Evolutionary conservation across 306 rosid species (phyloP).

Genomic region (Prunus campanulata): DNA sequence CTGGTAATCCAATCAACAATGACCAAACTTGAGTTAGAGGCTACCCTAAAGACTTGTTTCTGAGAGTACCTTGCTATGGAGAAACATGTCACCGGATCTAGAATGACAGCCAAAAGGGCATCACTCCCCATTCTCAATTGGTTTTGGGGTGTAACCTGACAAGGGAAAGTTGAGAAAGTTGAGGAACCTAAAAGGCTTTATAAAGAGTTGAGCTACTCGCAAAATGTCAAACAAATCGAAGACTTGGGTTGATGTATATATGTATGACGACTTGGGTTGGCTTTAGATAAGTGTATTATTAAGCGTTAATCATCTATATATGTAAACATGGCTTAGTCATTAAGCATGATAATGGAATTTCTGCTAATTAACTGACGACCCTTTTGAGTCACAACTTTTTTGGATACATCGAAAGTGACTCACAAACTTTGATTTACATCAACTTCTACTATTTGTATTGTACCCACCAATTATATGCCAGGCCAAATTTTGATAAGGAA

Average conservation of each 20-base stretch:
- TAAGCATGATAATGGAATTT: background rate
- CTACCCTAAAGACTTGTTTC: slow-evolving; percentile 72
- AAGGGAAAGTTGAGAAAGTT: too few species aligned
- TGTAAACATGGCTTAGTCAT: background rate
- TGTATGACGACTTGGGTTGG: too few species aligned
- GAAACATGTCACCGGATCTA: slow-evolving; percentile 96
- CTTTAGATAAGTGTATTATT: too few species aligned
- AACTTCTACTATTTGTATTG: background rate
- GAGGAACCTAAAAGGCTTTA: too few species aligned
- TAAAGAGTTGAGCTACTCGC: too few species aligned
- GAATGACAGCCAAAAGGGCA: slow-evolving; percentile 76
- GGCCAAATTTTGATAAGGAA: too few species aligned
- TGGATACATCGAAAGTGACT: background rate
- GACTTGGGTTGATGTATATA: background rate
- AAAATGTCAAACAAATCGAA: background rate
- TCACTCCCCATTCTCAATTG: slow-evolving; percentile 33
- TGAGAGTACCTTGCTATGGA: slow-evolving; percentile 86
- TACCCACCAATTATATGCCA: background rate
- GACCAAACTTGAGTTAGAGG: slow-evolving; percentile 69
- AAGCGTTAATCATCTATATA: too few species aligned
- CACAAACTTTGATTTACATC: background rate
- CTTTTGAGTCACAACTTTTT: background rate
- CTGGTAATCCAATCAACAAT: slow-evolving; percentile 97
- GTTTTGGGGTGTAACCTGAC: too few species aligned
- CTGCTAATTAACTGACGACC: background rate